Evolutionary conservation across 2,329 filamentous ascomycete species (phyloP).

Genomic region (Elsinoe necatrix): DNA sequence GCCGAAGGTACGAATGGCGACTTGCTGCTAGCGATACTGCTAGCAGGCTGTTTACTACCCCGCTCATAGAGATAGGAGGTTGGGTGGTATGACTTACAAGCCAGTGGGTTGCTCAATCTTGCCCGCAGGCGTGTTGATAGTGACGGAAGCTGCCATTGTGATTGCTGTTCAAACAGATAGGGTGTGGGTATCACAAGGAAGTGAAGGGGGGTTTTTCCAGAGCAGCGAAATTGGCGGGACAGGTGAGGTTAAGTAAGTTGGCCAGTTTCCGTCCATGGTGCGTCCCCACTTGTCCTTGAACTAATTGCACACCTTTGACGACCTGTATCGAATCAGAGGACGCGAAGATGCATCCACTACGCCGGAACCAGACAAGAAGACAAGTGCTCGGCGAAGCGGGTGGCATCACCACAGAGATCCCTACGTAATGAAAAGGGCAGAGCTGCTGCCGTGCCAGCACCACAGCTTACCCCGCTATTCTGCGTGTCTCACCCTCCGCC

Average conservation of each 20-base stretch:
- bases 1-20: no score
- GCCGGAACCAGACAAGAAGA: conserved; percentile 8
- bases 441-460: neutral
- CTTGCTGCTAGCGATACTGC: no score
- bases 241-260: conserved; percentile 9
- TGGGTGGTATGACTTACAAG: conserved; percentile 36
- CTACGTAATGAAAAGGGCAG: neutral
- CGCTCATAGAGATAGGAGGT: neutral
- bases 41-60: neutral
- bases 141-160: conserved; percentile 43
- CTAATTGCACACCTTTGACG: neutral
- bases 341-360: conserved; percentile 2
- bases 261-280: conserved; percentile 1
- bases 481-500: neutral
- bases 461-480: conserved; percentile 8
- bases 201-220: neutral
- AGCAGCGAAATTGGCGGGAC: neutral
- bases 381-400: conserved; percentile 10
- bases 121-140: conserved; percentile 61
- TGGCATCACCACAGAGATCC: neutral
- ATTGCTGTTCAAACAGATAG: conserved; percentile 17
- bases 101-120: conserved; percentile 48
- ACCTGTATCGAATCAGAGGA: neutral
- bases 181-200: conserved; percentile 21
- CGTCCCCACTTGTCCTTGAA: conserved; percentile 4